Percentiles rank a stretch among this genome's conserved stretches.
Conservation (phyloP, 371 early-diverging fungal species). For the Batrachochytrium dendrobatidis region DNA sequence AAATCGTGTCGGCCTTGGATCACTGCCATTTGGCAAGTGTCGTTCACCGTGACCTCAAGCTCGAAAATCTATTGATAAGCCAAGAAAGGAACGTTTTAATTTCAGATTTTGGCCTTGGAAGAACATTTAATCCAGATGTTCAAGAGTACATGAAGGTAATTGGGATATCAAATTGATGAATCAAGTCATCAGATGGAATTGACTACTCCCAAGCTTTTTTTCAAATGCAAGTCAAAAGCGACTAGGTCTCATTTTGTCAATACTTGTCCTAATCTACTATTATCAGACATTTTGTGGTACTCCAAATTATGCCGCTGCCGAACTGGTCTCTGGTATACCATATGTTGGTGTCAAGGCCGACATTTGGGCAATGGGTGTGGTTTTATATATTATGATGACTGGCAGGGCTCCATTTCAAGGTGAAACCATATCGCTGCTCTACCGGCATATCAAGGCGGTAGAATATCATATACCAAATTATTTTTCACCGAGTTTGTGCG, state of each 20-base stretch:
- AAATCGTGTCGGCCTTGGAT: constrained; percentile 56
- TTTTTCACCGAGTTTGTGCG: constrained; percentile 38
- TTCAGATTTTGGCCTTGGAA: constrained; percentile 54
- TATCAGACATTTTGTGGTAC: constrained; percentile 57
- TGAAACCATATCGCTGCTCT: constrained; percentile 53
- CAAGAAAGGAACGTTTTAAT: constrained; percentile 37
- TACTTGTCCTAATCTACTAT: background rate
- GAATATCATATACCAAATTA: constrained; percentile 43
- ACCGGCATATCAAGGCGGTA: constrained; percentile 45
- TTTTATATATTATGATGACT: constrained; percentile 57
- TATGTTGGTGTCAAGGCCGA: constrained; percentile 52
- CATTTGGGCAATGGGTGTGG: constrained; percentile 57
- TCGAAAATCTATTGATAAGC: constrained; percentile 51
- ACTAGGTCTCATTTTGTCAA: too few relatives aligned
- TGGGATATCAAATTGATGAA: background rate
- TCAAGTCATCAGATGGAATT: too few relatives aligned
- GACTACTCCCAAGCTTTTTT: too few relatives aligned
- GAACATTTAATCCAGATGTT: constrained; percentile 33
- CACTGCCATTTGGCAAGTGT: constrained; percentile 60
- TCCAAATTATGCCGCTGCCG: constrained; percentile 53
- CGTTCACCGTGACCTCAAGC: constrained; percentile 65
- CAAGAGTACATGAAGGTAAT: constrained; percentile 40
- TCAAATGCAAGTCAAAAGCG: too few relatives aligned
- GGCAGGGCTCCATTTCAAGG: constrained; percentile 63
- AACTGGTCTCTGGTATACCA: constrained; percentile 49